Evolutionary conservation across 257 asterid genomes (phyloP), one percentile per base, ranked within the genome.

Genomic region (Rhazya stricta): DNA sequence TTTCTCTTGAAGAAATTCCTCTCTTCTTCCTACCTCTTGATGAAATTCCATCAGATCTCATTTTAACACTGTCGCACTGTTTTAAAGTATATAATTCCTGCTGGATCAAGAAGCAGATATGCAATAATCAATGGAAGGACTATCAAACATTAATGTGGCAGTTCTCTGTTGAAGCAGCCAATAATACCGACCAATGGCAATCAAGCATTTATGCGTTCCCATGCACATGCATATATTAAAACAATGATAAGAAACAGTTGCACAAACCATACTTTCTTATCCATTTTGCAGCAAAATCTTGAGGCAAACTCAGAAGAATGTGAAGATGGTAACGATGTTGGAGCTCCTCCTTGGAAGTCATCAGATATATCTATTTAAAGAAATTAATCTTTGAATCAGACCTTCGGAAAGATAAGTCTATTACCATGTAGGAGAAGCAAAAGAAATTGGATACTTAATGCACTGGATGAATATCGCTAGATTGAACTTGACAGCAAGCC

Each of bases 81-180:
- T 80, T 84, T 42, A 88, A 61, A 60, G 85, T 79, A 53, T 78
- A 72, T 37, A 86, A 58, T 80, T 90, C 94, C 96, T 85, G 92
- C 80, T 74, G 51, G 42, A 75, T 66, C 70, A 80, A 77, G 37
- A 74, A 82, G 81, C 39, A 77, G 70, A 76, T 56, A 79, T 50
- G 9, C 39, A 68, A 53, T 36, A 62, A 42, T 71, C 45, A 65
- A 58, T 11, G 42, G 41, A 51, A 60, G 29, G 48, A 42, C 58
- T 6, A 32, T 65, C 72, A 66, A 69, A 78, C 23, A 63, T 72
- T 51, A 73, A 77, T 9, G 27, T 48, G 18, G 48, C 9, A 18
- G n/a, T 54, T 76, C 71, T 78, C 69, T 29, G 74, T 74, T 77
- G 61, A 79, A 76, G 72, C 76, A 56, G 74, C 73, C 66, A 79